Percentiles rank a stretch among this genome's conserved stretches.
Evolutionary conservation across 2,329 filamentous ascomycete species (phyloP).

Genomic region (Xenoacremonium recifei): DNA sequence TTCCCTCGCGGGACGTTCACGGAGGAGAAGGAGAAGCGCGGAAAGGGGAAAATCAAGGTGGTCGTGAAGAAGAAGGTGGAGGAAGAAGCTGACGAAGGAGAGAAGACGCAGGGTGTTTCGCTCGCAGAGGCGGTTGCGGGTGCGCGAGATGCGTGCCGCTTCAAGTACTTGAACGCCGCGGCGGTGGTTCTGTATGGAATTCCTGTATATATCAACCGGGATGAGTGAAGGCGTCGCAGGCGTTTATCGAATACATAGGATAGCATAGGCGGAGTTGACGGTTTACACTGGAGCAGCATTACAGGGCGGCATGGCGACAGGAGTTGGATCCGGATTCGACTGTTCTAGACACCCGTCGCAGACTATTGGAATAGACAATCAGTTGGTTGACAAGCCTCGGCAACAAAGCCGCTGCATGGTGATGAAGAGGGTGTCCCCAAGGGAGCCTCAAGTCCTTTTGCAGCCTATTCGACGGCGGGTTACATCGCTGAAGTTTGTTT

Average conservation of each 20-base stretch:
- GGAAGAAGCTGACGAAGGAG: slow-evolving; percentile 25
- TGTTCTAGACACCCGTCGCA: no score
- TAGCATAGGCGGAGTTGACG: no score
- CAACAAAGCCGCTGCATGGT: no score
- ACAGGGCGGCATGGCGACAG: no score
- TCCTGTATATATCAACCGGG: slow-evolving; percentile 71
- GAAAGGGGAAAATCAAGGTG: slow-evolving; percentile 25
- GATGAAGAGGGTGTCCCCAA: no score
- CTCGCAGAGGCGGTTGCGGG: slow-evolving; percentile 79
- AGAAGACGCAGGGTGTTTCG: slow-evolving; percentile 42
- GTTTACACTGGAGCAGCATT: no score
- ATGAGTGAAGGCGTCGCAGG: slow-evolving; percentile 7
- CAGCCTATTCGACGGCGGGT: background rate
- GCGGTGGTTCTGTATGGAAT: slow-evolving; percentile 94
- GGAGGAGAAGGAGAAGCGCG: slow-evolving; percentile 28
- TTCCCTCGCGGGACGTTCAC: slow-evolving; percentile 48
- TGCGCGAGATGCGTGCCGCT: slow-evolving; percentile 75
- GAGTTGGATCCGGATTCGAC: no score
- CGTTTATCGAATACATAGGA: background rate
- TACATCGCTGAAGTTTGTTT: background rate
- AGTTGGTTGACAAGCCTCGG: no score
- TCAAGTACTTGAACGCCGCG: slow-evolving; percentile 90
- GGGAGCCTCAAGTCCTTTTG: no score
- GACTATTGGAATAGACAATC: no score
- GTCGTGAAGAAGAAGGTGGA: no score